Evolutionary conservation across 805 yeast species (phyloP).

Genomic region (Tetrapisispora pingtungensis): DNA sequence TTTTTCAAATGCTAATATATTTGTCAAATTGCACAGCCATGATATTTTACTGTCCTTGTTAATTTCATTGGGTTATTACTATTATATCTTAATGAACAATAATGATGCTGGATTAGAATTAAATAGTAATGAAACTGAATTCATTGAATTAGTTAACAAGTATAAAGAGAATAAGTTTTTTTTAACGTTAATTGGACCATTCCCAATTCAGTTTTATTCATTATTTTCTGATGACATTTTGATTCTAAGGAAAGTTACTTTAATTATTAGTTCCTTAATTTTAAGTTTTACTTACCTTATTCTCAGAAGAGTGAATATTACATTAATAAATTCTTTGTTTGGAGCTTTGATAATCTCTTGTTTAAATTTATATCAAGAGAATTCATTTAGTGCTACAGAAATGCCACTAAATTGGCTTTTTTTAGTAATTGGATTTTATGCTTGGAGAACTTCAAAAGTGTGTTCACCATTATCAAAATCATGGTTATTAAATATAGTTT

Average conservation of each 20-base stretch:
- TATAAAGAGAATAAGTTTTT: conserved; percentile 12
- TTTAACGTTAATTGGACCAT: conserved; percentile 14
- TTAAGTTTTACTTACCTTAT: conserved; percentile 10
- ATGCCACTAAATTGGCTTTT: conserved; percentile 39
- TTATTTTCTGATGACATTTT: conserved; percentile 3
- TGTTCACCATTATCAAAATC: conserved; percentile 34
- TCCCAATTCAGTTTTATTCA: conserved; percentile 19
- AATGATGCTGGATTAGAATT: background rate
- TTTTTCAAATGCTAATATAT: background rate
- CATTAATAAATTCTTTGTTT: conserved; percentile 34
- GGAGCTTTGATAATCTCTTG: conserved; percentile 18
- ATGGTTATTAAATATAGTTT: conserved; percentile 47
- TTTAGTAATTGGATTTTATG: conserved; percentile 39
- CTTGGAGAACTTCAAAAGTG: conserved; percentile 40
- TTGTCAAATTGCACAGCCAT: background rate
- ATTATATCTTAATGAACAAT: background rate
- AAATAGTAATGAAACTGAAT: conserved; percentile 5
- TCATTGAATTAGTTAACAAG: conserved; percentile 5
- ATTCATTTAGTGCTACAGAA: conserved; percentile 13
- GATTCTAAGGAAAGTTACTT: conserved; percentile 9
- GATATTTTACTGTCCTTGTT: background rate
- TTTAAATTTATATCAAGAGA: conserved; percentile 12
- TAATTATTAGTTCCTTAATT: conserved; percentile 7
- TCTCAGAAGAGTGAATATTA: conserved; percentile 24
- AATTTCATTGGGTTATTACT: background rate